Evolutionary conservation across 345 rosid species (phyloP).

Genomic region (Physaria fendleri): DNA sequence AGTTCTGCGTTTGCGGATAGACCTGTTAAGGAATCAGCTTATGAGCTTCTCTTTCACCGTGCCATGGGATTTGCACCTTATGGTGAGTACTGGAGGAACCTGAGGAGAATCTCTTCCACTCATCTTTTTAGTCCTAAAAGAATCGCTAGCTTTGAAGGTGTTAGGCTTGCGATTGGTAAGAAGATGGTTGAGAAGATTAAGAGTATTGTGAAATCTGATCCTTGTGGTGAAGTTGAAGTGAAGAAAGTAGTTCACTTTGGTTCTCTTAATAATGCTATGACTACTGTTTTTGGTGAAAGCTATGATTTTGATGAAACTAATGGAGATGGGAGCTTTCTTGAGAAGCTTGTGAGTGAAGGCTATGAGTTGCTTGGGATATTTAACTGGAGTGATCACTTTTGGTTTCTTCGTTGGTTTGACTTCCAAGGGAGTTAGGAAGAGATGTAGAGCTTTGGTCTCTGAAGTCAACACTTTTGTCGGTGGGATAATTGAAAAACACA

Average conservation of each 20-base stretch:
- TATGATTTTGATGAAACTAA: constrained; percentile 37
- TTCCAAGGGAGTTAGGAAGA: constrained; percentile 72
- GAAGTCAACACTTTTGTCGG: constrained; percentile 60
- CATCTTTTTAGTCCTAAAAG: constrained; percentile 74
- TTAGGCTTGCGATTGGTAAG: constrained; percentile 43
- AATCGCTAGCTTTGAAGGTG: constrained; percentile 39
- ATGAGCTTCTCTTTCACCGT: constrained; percentile 69
- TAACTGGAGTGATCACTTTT: constrained; percentile 87
- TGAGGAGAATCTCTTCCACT: constrained; percentile 71
- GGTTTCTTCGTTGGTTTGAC: constrained; percentile 55
- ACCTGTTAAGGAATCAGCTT: constrained; percentile 83
- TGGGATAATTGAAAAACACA: constrained; percentile 54
- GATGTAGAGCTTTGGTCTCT: constrained; percentile 44
- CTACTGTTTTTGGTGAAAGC: constrained; percentile 58
- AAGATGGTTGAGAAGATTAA: constrained; percentile 43
- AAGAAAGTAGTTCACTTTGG: constrained; percentile 56
- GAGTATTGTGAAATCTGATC: too few relatives aligned
- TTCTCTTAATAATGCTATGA: constrained; percentile 71
- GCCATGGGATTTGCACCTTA: constrained; percentile 88
- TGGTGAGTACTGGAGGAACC: constrained; percentile 83
- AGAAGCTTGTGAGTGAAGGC: constrained; percentile 65
- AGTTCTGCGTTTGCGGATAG: constrained; percentile 80
- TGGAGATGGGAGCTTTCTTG: constrained; percentile 39
- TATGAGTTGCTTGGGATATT: constrained; percentile 64
- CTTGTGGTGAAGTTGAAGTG: constrained; percentile 40